These are phyloP conservation scores for Huntiella savannae DNA, from an alignment of 2,329 filamentous ascomycete species.

Conservation along the genomic window DNA sequence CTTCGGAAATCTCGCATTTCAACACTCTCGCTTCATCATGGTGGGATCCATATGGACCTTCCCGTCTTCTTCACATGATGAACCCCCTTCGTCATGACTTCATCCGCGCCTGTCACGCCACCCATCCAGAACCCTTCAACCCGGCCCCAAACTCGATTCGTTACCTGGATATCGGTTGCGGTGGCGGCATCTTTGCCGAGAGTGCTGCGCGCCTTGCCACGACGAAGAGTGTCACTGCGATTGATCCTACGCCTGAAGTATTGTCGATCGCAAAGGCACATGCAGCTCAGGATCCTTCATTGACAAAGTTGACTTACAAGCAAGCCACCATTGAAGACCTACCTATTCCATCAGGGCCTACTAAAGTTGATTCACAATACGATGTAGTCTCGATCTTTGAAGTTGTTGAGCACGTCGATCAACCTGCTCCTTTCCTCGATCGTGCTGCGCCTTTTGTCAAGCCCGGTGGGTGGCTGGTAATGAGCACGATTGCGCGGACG, in stretches of 20 bases:
- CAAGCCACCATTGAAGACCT: constrained; percentile 63
- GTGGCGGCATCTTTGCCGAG: constrained; percentile 91
- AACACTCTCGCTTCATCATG: constrained; percentile 79
- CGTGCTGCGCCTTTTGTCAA: constrained; percentile 56
- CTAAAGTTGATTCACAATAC: constrained; percentile 28
- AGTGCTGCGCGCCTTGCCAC: constrained; percentile 50
- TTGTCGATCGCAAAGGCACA: constrained; percentile 59
- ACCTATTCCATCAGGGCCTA: constrained; percentile 19
- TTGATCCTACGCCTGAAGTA: constrained; percentile 60
- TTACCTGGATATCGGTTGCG: constrained; percentile 87
- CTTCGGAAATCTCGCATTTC: constrained; percentile 84
- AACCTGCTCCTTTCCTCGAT: constrained; percentile 55
- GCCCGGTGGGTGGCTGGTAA: constrained; percentile 81
- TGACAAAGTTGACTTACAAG: constrained; percentile 51
- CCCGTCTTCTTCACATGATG: constrained; percentile 87
- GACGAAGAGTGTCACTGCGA: constrained; percentile 48
- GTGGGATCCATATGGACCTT: constrained; percentile 94
- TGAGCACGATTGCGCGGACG: constrained; percentile 82
- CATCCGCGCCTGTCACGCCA: constrained; percentile 50
- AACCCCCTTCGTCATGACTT: constrained; percentile 93
- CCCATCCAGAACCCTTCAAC: constrained; percentile 26
- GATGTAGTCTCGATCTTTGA: constrained; percentile 83
- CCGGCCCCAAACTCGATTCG: constrained; percentile 26
- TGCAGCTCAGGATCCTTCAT: constrained; percentile 50
- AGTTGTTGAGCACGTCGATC: constrained; percentile 79